Evolutionary conservation across 768 basidiomycete species (phyloP), one percentile per base, ranked within the genome.

Genomic region (Collybiopsis confluens): DNA sequence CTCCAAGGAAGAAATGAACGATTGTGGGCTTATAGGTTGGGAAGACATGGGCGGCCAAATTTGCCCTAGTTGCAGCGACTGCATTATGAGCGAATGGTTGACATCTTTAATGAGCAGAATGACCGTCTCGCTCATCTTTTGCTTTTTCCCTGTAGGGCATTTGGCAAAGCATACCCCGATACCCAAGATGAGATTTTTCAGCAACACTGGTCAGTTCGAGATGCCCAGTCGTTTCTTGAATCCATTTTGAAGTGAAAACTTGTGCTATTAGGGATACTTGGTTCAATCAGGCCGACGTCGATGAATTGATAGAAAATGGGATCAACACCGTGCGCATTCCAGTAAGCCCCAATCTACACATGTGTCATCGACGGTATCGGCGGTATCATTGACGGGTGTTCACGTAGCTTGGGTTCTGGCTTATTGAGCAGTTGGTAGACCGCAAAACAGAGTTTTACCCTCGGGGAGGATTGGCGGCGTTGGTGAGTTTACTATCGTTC

Each of bases 321-420:
- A 82, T 91, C 58, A 91, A 92, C 60, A 86, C 86, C 16, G 85
- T 88, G 56, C 82, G 90, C 28, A 73, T 91, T 59, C 90, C 90
- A 0, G 88, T 88, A 59, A 55, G 83, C 45, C 54, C 4, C 8
- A 36, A 8, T 35, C n/a, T n/a, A n/a, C n/a, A n/a, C n/a, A n/a
- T n/a, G n/a, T n/a, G n/a, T n/a, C n/a, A n/a, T n/a, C n/a, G n/a
- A n/a, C n/a, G n/a, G n/a, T n/a, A n/a, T n/a, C n/a, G n/a, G n/a
- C n/a, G n/a, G n/a, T n/a, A n/a, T n/a, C n/a, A n/a, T n/a, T n/a
- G n/a, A n/a, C n/a, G n/a, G n/a, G n/a, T n/a, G n/a, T n/a, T n/a
- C n/a, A n/a, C n/a, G n/a, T n/a, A 90, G 88, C 79, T 91, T 37
- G 89, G 90, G 0, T 92, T 86, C 64, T 92, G 90, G 90, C 83